Evolutionary conservation across 2,329 filamentous ascomycete species (phyloP).

Genomic region (Trichoderma afroharzianum): DNA sequence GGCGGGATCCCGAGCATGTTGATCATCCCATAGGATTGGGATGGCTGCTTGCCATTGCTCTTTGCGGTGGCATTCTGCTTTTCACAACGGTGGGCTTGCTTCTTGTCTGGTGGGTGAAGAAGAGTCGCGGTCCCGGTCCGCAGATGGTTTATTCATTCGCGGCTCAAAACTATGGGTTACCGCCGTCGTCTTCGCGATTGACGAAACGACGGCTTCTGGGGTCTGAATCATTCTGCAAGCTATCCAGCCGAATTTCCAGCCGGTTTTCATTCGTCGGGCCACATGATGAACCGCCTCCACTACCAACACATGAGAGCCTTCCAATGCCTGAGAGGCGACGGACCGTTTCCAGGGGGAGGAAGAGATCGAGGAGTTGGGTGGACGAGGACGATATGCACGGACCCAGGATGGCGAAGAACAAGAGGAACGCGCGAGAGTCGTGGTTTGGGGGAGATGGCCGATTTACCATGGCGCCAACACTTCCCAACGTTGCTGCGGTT

Average conservation of each 20-base stretch:
- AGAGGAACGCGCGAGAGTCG: constrained; percentile 26
- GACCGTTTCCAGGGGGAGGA: constrained; percentile 22
- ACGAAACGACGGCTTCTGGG: constrained; percentile 30
- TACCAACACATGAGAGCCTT: constrained; percentile 33
- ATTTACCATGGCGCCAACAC: constrained; percentile 34
- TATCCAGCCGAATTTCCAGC: constrained; percentile 27
- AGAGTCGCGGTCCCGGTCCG: constrained; percentile 20
- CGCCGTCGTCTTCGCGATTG: constrained; percentile 27
- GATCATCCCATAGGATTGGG: constrained; percentile 30
- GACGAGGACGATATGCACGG: constrained; percentile 48
- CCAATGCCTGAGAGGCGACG: constrained; percentile 16
- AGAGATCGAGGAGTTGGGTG: constrained; percentile 40
- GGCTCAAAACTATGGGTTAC: neutral
- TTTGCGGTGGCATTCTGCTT: constrained; percentile 46
- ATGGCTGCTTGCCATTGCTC: constrained; percentile 43
- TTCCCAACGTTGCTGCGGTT: constrained; percentile 32
- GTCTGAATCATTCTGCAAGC: constrained; percentile 20
- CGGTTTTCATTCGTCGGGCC: constrained; percentile 28
- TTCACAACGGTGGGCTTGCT: constrained; percentile 42
- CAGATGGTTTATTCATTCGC: constrained; percentile 27
- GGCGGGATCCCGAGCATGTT: neutral
- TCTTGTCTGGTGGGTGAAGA: constrained; percentile 37
- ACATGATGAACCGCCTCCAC: constrained; percentile 32
- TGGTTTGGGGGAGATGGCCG: constrained; percentile 34
- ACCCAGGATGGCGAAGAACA: constrained; percentile 34